phyloP scores from a whole-genome alignment of 2,329 filamentous ascomycete species.

The Neofusicoccum umdonicola region DNA sequence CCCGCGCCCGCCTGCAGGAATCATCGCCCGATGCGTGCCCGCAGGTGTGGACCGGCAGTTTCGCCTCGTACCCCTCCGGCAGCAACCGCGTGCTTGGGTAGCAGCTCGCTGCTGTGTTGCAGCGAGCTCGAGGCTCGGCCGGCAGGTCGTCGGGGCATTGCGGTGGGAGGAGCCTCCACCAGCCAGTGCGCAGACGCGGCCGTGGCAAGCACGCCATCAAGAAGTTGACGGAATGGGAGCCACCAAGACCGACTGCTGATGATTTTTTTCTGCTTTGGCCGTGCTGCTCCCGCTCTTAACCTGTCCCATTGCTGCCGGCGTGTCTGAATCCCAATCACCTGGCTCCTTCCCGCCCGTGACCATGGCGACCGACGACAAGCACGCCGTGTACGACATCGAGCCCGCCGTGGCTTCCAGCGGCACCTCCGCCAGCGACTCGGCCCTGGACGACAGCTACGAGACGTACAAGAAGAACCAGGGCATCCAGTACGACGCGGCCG shows the following conservation, averaged over 20 bases:
- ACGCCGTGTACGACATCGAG: constrained; percentile 11
- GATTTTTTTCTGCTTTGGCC: neutral
- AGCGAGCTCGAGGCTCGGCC: neutral
- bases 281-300: neutral
- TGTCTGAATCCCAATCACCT: neutral
- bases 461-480: constrained; percentile 29
- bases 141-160: neutral
- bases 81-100: too few relatives aligned
- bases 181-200: constrained; percentile 3
- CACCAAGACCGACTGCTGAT: neutral
- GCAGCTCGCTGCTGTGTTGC: too few relatives aligned
- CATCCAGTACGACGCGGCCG: constrained; percentile 23
- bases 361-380: neutral
- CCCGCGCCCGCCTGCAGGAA: neutral
- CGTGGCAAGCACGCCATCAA: constrained; percentile 17
- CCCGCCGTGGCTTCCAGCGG: neutral
- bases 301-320: too few relatives aligned
- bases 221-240: neutral
- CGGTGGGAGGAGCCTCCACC: neutral
- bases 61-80: neutral
- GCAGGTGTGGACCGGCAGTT: neutral
- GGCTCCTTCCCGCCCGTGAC: neutral
- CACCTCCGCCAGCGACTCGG: neutral
- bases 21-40: neutral
- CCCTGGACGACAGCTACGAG: constrained; percentile 32